Base-by-base conservation (phyloP, 305 asterid genomes). In the Fraxinus angustifolia region DNA sequence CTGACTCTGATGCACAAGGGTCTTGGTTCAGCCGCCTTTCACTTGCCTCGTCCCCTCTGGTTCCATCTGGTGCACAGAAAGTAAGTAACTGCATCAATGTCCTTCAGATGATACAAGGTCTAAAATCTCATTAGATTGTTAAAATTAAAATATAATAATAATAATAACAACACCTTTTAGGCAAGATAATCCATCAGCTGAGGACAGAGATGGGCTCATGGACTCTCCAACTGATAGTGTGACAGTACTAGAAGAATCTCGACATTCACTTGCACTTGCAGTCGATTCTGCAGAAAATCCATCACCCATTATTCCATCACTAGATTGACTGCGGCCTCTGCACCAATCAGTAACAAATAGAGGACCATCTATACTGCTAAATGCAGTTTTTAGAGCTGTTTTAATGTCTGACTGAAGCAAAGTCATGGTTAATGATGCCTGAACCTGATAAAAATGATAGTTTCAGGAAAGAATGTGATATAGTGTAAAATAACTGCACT, bases 331-430 rank as follows among this genome's bases (percentile, higher is more conserved):
- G 82, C 96, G 96, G 80, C 99, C 98, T 92, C 91, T 97, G 87
- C 98, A 97, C 97, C 98, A 97, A 89, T 97, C 98, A 38, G 85
- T 91, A 74, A 93, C 94, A 76, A 97, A 89, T 33, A 97, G 87
- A 77, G 99, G 99, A 84, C 99, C 99, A 86, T 97, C 99, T 85
- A 90, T 90, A 84, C 89, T 89, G 88, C 93, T 89, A 84, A 97
- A 97, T 85, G 99, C 99, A 88, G 97, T 90, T 88, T 90, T 97
- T 75, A 97, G 85, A 80, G 98, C 98, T 84, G 94, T 84, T 87
- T 94, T 97, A 68, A 97, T 91, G 86, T 97, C 99, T 58, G 98
- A 93, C 88, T 97, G 99, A 83, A 97, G 97, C 91, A 97, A 90
- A 85, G 91, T 91, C 85, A 94, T 88, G 35, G 94, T 84, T 82